These are phyloP conservation scores for Pinus albicaulis DNA, from an alignment of 75 land plant species.

Conservation along the genomic window DNA sequence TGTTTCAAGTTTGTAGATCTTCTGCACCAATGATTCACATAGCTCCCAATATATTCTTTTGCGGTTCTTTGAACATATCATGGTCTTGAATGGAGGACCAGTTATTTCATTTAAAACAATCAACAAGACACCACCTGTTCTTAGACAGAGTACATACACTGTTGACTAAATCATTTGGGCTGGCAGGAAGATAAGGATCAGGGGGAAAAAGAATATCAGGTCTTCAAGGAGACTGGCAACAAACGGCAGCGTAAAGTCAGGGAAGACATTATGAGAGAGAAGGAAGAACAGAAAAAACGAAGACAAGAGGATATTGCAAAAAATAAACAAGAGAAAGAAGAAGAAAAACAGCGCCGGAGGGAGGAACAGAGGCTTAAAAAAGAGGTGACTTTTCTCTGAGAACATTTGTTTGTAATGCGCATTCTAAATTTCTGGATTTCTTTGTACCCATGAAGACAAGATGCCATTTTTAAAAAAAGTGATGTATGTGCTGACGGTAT, in stretches of 20 bases:
- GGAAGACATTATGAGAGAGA: constrained; percentile 16
- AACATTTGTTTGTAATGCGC: background rate
- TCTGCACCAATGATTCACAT: too few relatives aligned
- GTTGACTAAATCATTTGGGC: background rate
- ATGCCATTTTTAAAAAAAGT: background rate
- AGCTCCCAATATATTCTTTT: too few relatives aligned
- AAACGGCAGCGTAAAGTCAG: constrained; percentile 10
- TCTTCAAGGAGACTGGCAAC: constrained; percentile 9
- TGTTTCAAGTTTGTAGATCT: too few relatives aligned
- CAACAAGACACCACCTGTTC: background rate
- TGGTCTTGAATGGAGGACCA: too few relatives aligned
- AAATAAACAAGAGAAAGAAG: constrained; percentile 56
- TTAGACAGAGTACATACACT: constrained; percentile 5
- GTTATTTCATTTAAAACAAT: too few relatives aligned
- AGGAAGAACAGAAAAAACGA: constrained; percentile 27
- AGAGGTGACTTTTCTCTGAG: constrained; percentile 40
- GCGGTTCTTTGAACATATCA: too few relatives aligned
- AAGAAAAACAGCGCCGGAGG: constrained; percentile 35
- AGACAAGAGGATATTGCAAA: constrained; percentile 25
- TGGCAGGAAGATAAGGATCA: constrained; percentile 11
- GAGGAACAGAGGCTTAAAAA: constrained; percentile 76
- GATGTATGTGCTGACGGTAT: background rate
- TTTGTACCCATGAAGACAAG: background rate
- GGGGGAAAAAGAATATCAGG: background rate
- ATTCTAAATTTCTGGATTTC: constrained; percentile 4